Conservation (phyloP, 176 grass and related monocot species). For the Juncus effusus region DNA sequence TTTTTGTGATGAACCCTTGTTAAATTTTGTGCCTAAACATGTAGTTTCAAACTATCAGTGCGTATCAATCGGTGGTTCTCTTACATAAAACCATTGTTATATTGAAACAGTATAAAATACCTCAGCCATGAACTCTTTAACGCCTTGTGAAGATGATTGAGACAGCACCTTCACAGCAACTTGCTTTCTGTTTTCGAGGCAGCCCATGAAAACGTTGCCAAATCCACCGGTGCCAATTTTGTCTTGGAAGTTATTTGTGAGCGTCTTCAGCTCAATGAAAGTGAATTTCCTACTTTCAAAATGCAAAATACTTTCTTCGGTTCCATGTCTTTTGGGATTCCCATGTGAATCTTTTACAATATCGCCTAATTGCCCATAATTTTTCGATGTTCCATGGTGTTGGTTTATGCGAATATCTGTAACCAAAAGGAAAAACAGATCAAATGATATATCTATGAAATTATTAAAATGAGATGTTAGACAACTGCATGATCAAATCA, state of each 20-base stretch:
- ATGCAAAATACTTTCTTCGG: constrained; percentile 12
- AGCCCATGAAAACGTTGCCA: constrained; percentile 37
- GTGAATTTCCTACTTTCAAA: constrained; percentile 37
- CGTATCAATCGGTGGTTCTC: not conserved
- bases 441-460: no score
- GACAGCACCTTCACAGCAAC: constrained; percentile 45
- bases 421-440: no score
- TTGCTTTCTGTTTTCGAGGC: constrained; percentile 36
- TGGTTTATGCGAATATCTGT: not conserved
- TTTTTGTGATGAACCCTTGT: constrained; percentile 45
- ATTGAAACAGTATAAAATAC: not conserved
- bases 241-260: constrained; percentile 37
- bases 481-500: no score
- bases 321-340: not conserved
- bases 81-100: not conserved
- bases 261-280: constrained; percentile 32
- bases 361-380: not conserved
- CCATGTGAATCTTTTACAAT: constrained; percentile 8
- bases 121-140: constrained; percentile 51
- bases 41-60: not conserved
- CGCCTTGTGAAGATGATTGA: constrained; percentile 35
- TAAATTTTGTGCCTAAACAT: constrained; percentile 31
- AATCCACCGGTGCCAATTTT: constrained; percentile 40
- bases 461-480: no score
- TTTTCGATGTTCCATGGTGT: not conserved